Conservation (phyloP, 768 basidiomycete genomes). For the Strobilomyces confusus region DNA sequence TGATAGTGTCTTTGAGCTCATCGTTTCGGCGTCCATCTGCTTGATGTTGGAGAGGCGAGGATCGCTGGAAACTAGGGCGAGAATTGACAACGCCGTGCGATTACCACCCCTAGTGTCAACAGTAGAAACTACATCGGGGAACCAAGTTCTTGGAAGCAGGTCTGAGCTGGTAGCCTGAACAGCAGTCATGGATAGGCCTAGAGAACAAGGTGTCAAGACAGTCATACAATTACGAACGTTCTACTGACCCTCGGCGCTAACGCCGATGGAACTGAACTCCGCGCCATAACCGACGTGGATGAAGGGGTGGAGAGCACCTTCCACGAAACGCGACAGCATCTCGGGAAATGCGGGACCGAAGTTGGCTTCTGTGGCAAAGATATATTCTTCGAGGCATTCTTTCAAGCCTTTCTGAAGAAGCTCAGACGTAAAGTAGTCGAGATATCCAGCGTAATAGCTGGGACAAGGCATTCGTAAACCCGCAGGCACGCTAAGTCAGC, state of each 20-base stretch:
- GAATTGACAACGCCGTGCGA: slow-evolving; percentile 42
- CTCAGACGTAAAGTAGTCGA: slow-evolving; percentile 48
- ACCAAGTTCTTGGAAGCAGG: slow-evolving; percentile 21
- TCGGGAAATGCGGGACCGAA: slow-evolving; percentile 22
- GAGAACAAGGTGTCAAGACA: slow-evolving; percentile 14
- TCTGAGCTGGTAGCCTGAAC: slow-evolving; percentile 18
- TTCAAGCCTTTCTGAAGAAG: slow-evolving; percentile 41
- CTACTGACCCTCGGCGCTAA: slow-evolving; percentile 56
- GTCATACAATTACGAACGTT: slow-evolving; percentile 35
- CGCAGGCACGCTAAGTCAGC: not conserved
- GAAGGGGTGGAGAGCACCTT: slow-evolving; percentile 58
- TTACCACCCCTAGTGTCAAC: slow-evolving; percentile 9
- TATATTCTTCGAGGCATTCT: slow-evolving; percentile 48
- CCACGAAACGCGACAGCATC: slow-evolving; percentile 56
- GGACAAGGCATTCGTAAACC: not conserved
- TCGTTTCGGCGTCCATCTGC: slow-evolving; percentile 26
- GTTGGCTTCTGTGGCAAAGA: slow-evolving; percentile 52
- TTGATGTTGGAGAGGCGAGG: slow-evolving; percentile 28
- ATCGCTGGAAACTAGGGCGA: slow-evolving; percentile 53
- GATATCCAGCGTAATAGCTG: slow-evolving; percentile 60
- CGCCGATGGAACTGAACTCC: slow-evolving; percentile 58
- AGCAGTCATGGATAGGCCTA: slow-evolving; percentile 56
- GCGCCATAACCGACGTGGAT: slow-evolving; percentile 62
- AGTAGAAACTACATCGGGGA: slow-evolving; percentile 16
- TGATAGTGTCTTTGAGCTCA: slow-evolving; percentile 26